Base-by-base conservation (phyloP, 2,329 filamentous ascomycete genomes). In the Penicillium crustosum region DNA sequence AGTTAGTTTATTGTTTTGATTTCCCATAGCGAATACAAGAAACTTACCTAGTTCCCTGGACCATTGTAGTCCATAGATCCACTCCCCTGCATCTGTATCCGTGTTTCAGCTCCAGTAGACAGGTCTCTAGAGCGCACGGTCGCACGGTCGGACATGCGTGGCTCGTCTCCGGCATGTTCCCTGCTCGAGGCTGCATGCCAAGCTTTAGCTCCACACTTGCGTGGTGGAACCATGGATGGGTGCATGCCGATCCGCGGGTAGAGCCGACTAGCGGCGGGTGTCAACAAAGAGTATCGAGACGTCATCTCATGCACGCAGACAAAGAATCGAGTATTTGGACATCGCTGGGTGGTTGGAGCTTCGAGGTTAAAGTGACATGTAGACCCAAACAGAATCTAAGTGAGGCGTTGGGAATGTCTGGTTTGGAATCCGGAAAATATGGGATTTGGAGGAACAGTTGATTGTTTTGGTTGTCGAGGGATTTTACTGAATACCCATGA, bases 1-100 rank as follows among this genome's bases (percentile, higher is more conserved):
- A 47, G 51, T 55, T 50, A 55, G 56, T 50, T 21, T 38, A 36
- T 27, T 43, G 29, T 47, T 57, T 48, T 55, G 19, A 49, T 49
- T 50, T 50, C 31, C 31, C 39, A 58, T 47, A 50, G 55, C 49
- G 55, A 57, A 53, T 57, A n/a, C 36, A 57, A 48, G 49, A 17
- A 53, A 35, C 27, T 57, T 19, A 52, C 35, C 21, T 10, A 35
- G 23, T 35, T 41, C n/a, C 9, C 23, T 27, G 7, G 21, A 23
- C 27, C 12, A 35, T 23, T 8, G 29, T 33, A 50, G 12, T 23
- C 2, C 9, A 21, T 19, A 29, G 1, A 17, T 9, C 25, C 25
- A 31, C 7, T 53, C 10, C 6, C 15, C 29, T 51, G 23, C 2
- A 44, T 31, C n/a, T n/a, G 9, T 13, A 9, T 15, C 47, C 12